Conservation (phyloP, 169 alveolate species). For the Babesia divergens region DNA sequence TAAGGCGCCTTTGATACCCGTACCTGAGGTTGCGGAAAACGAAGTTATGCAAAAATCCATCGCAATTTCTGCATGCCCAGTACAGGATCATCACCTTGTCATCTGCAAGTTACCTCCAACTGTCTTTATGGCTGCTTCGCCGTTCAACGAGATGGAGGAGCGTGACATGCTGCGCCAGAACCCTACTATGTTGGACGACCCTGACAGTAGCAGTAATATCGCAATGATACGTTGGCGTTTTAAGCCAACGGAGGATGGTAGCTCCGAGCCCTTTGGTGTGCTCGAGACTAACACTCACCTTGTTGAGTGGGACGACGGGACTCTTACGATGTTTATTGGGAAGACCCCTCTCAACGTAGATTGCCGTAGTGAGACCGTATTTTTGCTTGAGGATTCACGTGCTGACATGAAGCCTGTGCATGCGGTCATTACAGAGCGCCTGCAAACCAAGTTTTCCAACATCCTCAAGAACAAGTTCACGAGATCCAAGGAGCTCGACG, state of each 20-base stretch:
- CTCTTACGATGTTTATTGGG: constrained; percentile 51
- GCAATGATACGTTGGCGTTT: constrained; percentile 46
- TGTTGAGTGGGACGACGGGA: constrained; percentile 66
- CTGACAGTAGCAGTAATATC: neutral
- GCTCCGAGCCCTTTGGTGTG: constrained; percentile 1
- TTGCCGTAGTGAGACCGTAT: constrained; percentile 37
- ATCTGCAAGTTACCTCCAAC: constrained; percentile 66
- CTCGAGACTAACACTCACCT: constrained; percentile 54
- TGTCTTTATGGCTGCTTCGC: constrained; percentile 29
- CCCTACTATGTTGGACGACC: constrained; percentile 52
- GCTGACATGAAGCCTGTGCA: constrained; percentile 61
- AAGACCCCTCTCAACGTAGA: constrained; percentile 48
- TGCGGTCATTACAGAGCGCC: constrained; percentile 50
- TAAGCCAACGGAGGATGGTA: neutral
- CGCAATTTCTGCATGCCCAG: constrained; percentile 25
- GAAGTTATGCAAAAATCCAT: constrained; percentile 17
- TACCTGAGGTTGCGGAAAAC: neutral
- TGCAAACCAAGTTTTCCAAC: constrained; percentile 57
- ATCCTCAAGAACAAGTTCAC: constrained; percentile 48
- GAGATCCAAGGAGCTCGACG: constrained; percentile 18
- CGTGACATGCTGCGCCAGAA: constrained; percentile 29
- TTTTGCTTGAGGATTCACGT: constrained; percentile 58
- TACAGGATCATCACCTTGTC: constrained; percentile 31
- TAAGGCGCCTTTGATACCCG: neutral
- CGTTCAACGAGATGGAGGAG: constrained; percentile 30